Percentiles rank a stretch among this genome's conserved stretches.
These are phyloP conservation scores for Daldinia decipiens DNA, from an alignment of 495 filamentous ascomycete genomes.

Conservation along the genomic window DNA sequence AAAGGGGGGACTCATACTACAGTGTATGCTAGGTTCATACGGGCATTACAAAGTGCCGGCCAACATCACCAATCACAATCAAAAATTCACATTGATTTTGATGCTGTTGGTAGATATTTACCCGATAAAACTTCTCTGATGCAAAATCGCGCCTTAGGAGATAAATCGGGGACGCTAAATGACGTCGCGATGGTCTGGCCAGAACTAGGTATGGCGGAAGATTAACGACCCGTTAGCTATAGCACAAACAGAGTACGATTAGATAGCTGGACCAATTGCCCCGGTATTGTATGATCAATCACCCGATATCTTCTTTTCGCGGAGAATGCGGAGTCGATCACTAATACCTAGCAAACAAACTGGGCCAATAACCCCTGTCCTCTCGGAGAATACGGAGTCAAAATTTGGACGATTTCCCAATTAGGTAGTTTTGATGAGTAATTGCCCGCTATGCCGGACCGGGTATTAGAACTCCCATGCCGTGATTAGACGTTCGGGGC, in stretches of 20 bases:
- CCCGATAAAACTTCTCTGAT: not conserved
- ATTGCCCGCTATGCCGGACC: not conserved
- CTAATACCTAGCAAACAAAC: not conserved
- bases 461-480: not conserved
- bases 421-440: not conserved
- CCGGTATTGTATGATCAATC: not conserved
- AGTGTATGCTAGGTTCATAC: not conserved
- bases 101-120: not conserved
- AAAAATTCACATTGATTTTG: not conserved
- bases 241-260: not conserved
- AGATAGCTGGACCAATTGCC: not conserved
- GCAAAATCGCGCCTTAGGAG: not conserved
- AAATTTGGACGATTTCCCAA: not conserved
- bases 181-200: not conserved
- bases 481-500: not conserved
- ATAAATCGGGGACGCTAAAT: slow-evolving; percentile 9
- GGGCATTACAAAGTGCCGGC: slow-evolving; percentile 5
- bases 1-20: not conserved
- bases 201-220: not conserved
- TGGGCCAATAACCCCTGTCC: not conserved
- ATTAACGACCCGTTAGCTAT: not conserved
- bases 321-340: slow-evolving; percentile 2
- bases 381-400: slow-evolving; percentile 4
- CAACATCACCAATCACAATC: slow-evolving; percentile 3
- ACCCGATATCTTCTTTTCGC: not conserved